Base-by-base conservation (phyloP, 176 grass and related monocot species). In the Typha latifolia region DNA sequence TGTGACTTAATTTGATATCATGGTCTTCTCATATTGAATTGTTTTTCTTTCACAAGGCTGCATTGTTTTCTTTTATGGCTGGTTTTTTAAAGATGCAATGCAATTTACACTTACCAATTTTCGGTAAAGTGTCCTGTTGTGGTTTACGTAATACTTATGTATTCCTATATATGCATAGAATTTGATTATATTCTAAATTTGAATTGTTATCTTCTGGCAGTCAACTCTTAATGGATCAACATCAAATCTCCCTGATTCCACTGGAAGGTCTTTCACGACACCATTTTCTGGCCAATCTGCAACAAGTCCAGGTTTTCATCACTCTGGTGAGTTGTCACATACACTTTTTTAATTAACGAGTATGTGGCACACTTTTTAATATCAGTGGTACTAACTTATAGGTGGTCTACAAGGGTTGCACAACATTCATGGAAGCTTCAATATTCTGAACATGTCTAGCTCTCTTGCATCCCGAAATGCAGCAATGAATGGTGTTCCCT, bases 371-470 rank as follows among this genome's bases (percentile, higher is more conserved):
- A 48, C 21, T 62, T 12, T 26, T 12, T 31, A 74, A 11, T 32
- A 49, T 4, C 26, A 64, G 19, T 14, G 32, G 37, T 8, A 16
- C 49, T 8, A 14, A 64, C 12, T 32, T 14, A 32, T 67, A 76
- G 63, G 51, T 67, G 63, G 63, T 27, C 49, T 67, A 8, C 64
- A 76, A 67, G 73, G 73, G 64, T 19, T 67, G 9, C 50, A 76
- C 64, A 76, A 61, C 29, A 66, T 76, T 67, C 63, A 76, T 16
- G 73, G 63, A 76, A 76, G 32, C 64, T 76, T 76, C 64, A 76
- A 76, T 14, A 50, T 76, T 66, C 51, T 63, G 57, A 75, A 66
- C 51, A 67, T 67, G 63, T 19, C 64, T 16, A 32, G 73, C 51
- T 76, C 64, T 47, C 63, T 76, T 59, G 50, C 51, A 61, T 76